Conservation (phyloP, 2,329 filamentous ascomycete species). For the Aureobasidium pullulans region DNA sequence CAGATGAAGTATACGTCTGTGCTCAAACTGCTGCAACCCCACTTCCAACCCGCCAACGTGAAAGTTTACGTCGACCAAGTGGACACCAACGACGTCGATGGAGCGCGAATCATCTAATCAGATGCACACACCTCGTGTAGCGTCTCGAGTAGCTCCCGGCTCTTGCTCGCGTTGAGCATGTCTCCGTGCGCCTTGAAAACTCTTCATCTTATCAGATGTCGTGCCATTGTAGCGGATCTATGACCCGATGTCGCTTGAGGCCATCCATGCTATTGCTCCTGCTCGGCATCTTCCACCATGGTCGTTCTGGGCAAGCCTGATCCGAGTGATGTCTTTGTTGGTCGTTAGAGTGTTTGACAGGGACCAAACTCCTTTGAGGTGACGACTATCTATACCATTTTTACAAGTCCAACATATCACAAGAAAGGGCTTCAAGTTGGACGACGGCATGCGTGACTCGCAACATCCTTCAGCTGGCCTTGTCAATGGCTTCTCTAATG, state of each 20-base stretch:
- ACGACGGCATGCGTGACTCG: background rate
- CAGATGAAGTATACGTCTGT: background rate
- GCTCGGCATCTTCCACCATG: background rate
- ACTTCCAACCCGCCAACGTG: background rate
- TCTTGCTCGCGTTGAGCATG: background rate
- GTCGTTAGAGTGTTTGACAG: background rate
- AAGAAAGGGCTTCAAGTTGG: background rate
- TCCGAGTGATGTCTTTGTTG: background rate
- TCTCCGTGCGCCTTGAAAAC: background rate
- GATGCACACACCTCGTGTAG: background rate
- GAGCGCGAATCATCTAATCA: background rate
- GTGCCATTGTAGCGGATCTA: background rate
- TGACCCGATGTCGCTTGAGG: conserved; percentile 1
- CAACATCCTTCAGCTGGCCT: background rate
- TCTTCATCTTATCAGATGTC: conserved; percentile 15
- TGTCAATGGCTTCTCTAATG: background rate
- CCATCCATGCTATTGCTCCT: background rate
- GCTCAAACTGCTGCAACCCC: background rate
- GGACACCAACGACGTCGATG: background rate
- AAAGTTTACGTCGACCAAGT: background rate
- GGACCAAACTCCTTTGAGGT: background rate
- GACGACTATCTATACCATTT: background rate
- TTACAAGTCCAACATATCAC: background rate
- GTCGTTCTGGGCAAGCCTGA: background rate
- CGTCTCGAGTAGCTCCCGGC: background rate